Base-by-base conservation (phyloP, 176 grass and related monocot species). In the Echinochloa phyllopogon region DNA sequence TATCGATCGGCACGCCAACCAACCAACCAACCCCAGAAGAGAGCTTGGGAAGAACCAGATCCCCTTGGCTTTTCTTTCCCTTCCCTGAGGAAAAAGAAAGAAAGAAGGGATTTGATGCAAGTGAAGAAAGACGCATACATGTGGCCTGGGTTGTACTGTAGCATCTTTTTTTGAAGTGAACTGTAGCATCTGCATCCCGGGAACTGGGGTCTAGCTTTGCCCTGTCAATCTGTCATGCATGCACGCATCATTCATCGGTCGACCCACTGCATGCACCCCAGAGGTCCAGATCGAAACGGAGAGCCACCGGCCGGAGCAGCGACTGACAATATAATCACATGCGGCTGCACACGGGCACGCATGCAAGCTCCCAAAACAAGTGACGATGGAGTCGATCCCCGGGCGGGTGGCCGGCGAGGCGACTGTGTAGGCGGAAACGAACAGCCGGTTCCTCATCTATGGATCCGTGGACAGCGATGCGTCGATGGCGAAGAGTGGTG, bases 381-480 rank as follows among this genome's bases (percentile, higher is more conserved):
- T 49, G 43, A 72, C 41, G 41, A 23, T 7, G 13, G 45, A 10
- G 45, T n/a, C n/a, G 10, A 37, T 42, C 39, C 8, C 39, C 38
- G 29, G 66, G 4, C 64, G 13, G 17, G 33, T 10, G 10, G 67
- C 2, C 48, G 7, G 45, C 21, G 38, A 59, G 5, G n/a, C n/a
- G n/a, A n/a, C n/a, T n/a, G n/a, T 41, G 40, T 85, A 39, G 65
- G 52, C 42, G 52, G 43, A 62, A 71, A 70, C 6, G 53, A 62
- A 72, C 75, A 41, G 11, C 36, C 2, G 29, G 29, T 33, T 42
- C 72, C 49, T 45, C 62, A 69, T 25, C 58, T 59, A 23, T 47
- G 10, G 21, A 49, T 39, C 12, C 8, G 24, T n/a, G 21, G 49
- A 82, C 68, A 89, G 69, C 56, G 82, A 74, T 65, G 69, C 69